phyloP scores from a whole-genome alignment of 2,329 filamentous ascomycete genomes.

The Clarireedia homoeocarpa region DNA sequence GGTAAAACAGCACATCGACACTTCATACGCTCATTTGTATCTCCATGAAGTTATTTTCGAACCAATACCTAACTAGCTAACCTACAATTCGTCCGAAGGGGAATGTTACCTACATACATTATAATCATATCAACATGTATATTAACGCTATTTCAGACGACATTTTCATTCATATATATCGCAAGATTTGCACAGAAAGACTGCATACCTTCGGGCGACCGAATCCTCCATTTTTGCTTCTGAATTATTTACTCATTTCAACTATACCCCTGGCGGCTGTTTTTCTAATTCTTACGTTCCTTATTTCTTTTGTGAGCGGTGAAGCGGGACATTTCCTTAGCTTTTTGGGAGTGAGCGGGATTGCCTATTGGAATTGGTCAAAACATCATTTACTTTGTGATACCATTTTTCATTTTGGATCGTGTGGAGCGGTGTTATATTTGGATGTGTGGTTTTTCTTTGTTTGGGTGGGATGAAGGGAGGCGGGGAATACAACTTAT shows the following conservation, averaged over 20 bases:
- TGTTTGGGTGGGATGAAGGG: neutral
- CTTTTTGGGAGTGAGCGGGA: conserved; percentile 3
- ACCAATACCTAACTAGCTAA: neutral
- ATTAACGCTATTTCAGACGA: conserved; percentile 24
- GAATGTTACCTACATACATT: neutral
- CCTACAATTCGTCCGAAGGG: neutral
- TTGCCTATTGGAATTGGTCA: neutral
- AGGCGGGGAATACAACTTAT: neutral
- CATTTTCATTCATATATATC: conserved; percentile 23
- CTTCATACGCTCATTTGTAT: neutral
- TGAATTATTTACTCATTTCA: conserved; percentile 2
- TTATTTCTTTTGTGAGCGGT: conserved; percentile 7
- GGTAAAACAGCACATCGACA: conserved; percentile 7
- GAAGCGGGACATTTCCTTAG: neutral
- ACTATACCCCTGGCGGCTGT: conserved; percentile 7
- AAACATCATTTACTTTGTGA: conserved; percentile 5
- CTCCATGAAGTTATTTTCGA: neutral
- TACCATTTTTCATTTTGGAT: conserved; percentile 5
- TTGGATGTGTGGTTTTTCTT: neutral
- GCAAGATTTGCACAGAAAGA: conserved; percentile 10
- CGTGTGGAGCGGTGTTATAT: conserved; percentile 1
- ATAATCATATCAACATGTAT: conserved; percentile 14
- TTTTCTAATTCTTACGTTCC: conserved; percentile 8
- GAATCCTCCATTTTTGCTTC: conserved; percentile 3
- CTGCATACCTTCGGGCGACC: conserved; percentile 10